Evolutionary conservation across 805 yeast species (phyloP).

Genomic region (Lipomyces sp.): DNA sequence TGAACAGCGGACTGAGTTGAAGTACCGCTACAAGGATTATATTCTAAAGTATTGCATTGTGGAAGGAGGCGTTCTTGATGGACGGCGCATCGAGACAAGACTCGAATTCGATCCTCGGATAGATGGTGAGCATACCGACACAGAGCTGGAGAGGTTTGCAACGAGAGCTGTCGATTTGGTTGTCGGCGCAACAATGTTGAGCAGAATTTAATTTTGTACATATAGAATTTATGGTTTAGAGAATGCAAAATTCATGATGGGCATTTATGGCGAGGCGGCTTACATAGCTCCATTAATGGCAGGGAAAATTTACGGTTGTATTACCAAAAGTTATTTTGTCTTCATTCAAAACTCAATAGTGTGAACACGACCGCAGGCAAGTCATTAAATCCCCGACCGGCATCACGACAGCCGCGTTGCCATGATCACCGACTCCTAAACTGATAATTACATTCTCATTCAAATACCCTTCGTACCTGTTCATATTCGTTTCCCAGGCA

Average conservation of each 20-base stretch:
- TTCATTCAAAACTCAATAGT: background rate
- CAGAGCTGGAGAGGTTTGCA: slow-evolving; percentile 18
- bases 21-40: slow-evolving; percentile 21
- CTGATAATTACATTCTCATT: slow-evolving; percentile 31
- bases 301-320: too few relatives aligned
- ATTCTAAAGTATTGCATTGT: slow-evolving; percentile 22
- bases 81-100: slow-evolving; percentile 27
- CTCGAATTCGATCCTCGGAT: background rate
- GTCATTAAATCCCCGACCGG: slow-evolving; percentile 32
- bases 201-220: background rate
- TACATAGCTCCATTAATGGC: too few relatives aligned
- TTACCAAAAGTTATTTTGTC: background rate
- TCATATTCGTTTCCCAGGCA: slow-evolving; percentile 33
- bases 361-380: slow-evolving; percentile 9
- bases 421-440: slow-evolving; percentile 36
- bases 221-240: background rate
- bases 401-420: slow-evolving; percentile 33
- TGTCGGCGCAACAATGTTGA: slow-evolving; percentile 27
- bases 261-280: background rate
- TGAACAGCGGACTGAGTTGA: slow-evolving; percentile 28
- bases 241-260: background rate
- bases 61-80: slow-evolving; percentile 33
- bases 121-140: background rate
- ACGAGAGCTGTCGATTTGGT: slow-evolving; percentile 23
- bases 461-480: slow-evolving; percentile 35